A percentile compares a stretch with the other conserved stretches of the same genome.
These are phyloP conservation scores for Trebouxia sp. DNA, from an alignment of 139 green algal species.

Conservation along the genomic window DNA sequence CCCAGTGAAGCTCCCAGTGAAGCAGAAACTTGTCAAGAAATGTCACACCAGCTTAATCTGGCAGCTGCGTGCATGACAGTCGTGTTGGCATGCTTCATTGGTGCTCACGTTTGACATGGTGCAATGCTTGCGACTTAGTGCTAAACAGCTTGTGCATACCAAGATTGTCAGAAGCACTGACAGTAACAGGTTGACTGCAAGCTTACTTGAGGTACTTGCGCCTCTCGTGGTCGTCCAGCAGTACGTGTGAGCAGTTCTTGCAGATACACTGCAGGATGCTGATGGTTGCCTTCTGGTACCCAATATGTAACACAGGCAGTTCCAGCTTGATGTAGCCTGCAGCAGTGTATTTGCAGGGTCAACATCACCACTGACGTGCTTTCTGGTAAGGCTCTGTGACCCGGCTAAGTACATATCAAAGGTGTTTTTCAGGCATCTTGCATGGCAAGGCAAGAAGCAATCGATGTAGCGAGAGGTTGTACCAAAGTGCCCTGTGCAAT, in stretches of 20 bases:
- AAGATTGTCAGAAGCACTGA: too few relatives aligned
- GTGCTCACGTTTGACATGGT: too few relatives aligned
- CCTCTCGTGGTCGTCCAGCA: conserved; percentile 82
- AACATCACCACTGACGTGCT: not conserved
- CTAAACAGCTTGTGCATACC: too few relatives aligned
- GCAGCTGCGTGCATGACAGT: too few relatives aligned
- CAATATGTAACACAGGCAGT: conserved; percentile 99
- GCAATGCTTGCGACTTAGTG: too few relatives aligned
- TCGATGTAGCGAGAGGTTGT: not conserved
- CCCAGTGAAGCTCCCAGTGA: too few relatives aligned
- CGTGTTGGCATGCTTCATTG: too few relatives aligned
- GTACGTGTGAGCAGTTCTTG: conserved; percentile 91
- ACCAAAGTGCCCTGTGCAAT: conserved; percentile 97
- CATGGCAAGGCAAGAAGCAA: not conserved
- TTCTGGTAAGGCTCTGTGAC: not conserved
- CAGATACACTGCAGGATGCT: conserved; percentile 97
- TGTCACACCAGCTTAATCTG: too few relatives aligned
- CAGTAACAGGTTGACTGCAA: too few relatives aligned
- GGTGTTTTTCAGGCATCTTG: not conserved
- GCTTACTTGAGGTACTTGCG: conserved; percentile 54
- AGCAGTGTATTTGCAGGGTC: not conserved
- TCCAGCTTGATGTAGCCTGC: conserved; percentile 92
- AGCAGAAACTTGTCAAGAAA: too few relatives aligned
- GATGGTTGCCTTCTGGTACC: conserved; percentile 93
- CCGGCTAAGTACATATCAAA: not conserved